A percentile compares a stretch with the other conserved stretches of the same genome.
Evolutionary conservation across 2,329 filamentous ascomycete species (phyloP).

Genomic region (Pseudogymnoascus sp.): DNA sequence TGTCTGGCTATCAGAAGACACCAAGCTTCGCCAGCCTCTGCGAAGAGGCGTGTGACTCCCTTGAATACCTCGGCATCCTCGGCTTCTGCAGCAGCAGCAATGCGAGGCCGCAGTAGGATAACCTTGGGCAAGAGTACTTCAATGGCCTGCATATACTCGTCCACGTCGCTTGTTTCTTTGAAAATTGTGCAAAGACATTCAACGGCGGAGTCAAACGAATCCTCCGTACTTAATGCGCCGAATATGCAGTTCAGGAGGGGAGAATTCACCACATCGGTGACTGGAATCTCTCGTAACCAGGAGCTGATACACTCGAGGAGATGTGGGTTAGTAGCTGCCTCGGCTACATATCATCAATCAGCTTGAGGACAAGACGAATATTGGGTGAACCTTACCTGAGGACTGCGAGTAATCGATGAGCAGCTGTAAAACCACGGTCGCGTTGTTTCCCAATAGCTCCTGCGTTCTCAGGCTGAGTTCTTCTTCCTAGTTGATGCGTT

Average conservation of each 20-base stretch:
- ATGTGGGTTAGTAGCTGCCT: slow-evolving; percentile 77
- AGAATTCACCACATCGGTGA: slow-evolving; percentile 75
- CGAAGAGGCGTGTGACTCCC: slow-evolving; percentile 80
- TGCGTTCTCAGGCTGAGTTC: slow-evolving; percentile 78
- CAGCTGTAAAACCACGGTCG: slow-evolving; percentile 75
- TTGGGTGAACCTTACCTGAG: slow-evolving; percentile 57
- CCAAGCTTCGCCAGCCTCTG: slow-evolving; percentile 92
- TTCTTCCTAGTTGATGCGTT: slow-evolving; percentile 71
- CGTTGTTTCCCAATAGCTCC: slow-evolving; percentile 86
- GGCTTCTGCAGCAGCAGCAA: slow-evolving; percentile 64
- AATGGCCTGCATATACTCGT: slow-evolving; percentile 78
- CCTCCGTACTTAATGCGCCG: slow-evolving; percentile 65
- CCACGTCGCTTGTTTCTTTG: slow-evolving; percentile 84
- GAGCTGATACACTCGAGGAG: slow-evolving; percentile 93
- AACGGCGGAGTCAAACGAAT: slow-evolving; percentile 77
- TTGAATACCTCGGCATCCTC: slow-evolving; percentile 84
- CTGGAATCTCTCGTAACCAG: slow-evolving; percentile 88
- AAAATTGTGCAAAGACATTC: slow-evolving; percentile 92
- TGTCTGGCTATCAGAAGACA: slow-evolving; percentile 83
- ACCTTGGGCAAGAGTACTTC: slow-evolving; percentile 75
- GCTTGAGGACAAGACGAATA: slow-evolving; percentile 11
- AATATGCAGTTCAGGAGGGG: slow-evolving; percentile 77
- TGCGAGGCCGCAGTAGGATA: slow-evolving; percentile 67
- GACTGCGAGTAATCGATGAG: slow-evolving; percentile 88
- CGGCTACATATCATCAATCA: slow-evolving; percentile 41